Evolutionary conservation across 2,329 filamentous ascomycete species (phyloP).

Genomic region (Cercospora canescens): DNA sequence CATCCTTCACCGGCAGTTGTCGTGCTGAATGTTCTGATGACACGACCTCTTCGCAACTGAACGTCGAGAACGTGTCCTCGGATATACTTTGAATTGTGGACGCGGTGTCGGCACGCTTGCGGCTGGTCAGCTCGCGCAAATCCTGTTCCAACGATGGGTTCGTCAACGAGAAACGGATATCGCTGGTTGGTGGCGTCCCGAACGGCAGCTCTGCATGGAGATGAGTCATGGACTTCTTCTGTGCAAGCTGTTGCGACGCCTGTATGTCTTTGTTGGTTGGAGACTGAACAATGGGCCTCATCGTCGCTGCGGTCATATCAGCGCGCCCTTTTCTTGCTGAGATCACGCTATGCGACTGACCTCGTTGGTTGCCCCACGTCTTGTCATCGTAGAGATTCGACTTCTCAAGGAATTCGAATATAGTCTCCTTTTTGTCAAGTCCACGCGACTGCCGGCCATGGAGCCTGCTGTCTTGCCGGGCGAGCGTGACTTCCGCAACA

Average conservation of each 20-base stretch:
- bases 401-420: constrained; percentile 37
- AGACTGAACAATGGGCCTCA: constrained; percentile 31
- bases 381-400: constrained; percentile 27
- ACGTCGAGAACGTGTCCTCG: constrained; percentile 36
- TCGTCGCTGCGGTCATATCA: constrained; percentile 30
- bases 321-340: background rate
- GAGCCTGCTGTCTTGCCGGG: constrained; percentile 43
- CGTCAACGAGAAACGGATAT: constrained; percentile 26
- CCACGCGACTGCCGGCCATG: constrained; percentile 22
- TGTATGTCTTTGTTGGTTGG: constrained; percentile 42
- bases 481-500: constrained; percentile 43
- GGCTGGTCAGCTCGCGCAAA: constrained; percentile 12
- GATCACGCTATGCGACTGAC: constrained; percentile 20
- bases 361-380: constrained; percentile 33
- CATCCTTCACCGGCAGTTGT: background rate
- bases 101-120: constrained; percentile 16
- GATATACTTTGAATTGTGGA: constrained; percentile 24
- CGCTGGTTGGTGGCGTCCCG: constrained; percentile 34
- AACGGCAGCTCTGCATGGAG: constrained; percentile 35
- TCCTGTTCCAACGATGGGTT: constrained; percentile 25
- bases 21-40: constrained; percentile 33
- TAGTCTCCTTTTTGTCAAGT: constrained; percentile 31
- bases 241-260: constrained; percentile 42
- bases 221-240: constrained; percentile 35
- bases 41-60: constrained; percentile 36